Evolutionary conservation across 2,329 filamentous ascomycete genomes (phyloP).

Genomic region (Fusarium guadeloupense): DNA sequence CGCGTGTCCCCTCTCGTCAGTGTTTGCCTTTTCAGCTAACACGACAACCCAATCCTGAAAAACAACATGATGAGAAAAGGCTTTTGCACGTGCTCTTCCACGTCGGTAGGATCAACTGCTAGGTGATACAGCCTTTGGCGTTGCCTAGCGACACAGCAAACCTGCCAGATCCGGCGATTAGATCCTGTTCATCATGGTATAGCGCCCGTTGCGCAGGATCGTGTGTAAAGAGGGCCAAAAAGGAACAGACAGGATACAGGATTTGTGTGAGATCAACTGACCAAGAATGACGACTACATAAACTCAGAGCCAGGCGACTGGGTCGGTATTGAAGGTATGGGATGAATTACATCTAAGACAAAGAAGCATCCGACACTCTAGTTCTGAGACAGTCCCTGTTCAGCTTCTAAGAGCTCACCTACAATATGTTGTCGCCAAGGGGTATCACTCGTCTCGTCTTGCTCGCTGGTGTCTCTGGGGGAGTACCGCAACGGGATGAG

Average conservation of each 20-base stretch:
- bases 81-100: neutral
- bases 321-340: neutral
- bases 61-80: neutral
- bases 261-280: constrained; percentile 6
- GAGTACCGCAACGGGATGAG: neutral
- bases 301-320: constrained; percentile 13
- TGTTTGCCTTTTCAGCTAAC: neutral
- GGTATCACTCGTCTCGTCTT: neutral
- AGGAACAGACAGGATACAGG: neutral
- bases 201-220: neutral
- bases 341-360: neutral
- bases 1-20: neutral
- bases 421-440: neutral
- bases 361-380: neutral
- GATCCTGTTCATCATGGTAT: neutral
- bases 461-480: neutral
- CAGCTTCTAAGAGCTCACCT: neutral
- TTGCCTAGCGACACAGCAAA: constrained; percentile 13
- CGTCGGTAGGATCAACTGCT: neutral
- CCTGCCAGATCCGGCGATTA: constrained; percentile 9
- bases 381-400: neutral
- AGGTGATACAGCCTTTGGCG: constrained; percentile 14
- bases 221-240: neutral
- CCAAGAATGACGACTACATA: constrained; percentile 26
- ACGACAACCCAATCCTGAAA: neutral